These are phyloP conservation scores for Mucor sp. DNA, from an alignment of 371 early-diverging fungal species.

Conservation along the genomic window DNA sequence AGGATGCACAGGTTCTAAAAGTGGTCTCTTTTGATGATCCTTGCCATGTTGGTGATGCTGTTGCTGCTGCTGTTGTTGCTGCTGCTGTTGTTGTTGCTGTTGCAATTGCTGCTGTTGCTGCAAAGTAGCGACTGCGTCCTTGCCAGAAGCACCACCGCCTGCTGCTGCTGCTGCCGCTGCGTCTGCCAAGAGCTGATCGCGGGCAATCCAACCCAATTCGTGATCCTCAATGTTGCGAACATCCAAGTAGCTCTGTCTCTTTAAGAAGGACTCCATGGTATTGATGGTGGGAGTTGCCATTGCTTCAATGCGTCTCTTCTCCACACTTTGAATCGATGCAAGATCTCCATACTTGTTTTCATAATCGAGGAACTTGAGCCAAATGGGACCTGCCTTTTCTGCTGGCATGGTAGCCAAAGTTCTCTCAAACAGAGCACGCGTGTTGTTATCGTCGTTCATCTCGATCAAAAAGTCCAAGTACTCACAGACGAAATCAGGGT, in stretches of 20 bases:
- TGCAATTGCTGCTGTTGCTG: neutral
- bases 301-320: conserved; percentile 74
- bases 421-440: conserved; percentile 86
- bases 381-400: conserved; percentile 72
- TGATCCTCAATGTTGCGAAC: conserved; percentile 59
- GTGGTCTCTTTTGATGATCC: conserved; percentile 46
- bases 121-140: neutral
- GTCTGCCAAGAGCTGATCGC: conserved; percentile 4
- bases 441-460: conserved; percentile 91
- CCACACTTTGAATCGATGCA: conserved; percentile 69
- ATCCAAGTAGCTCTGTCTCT: conserved; percentile 69
- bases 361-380: conserved; percentile 82
- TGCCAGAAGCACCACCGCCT: neutral
- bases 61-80: conserved; percentile 5
- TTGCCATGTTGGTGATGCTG: conserved; percentile 11
- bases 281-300: conserved; percentile 43
- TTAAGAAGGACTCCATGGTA: conserved; percentile 57
- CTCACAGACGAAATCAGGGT: conserved; percentile 72
- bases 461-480: conserved; percentile 88
- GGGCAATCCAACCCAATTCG: conserved; percentile 45
- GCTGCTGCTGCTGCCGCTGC: conserved; percentile 2
- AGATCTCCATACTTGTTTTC: conserved; percentile 90
- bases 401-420: conserved; percentile 74
- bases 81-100: neutral
- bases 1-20: conserved; percentile 72